phyloP scores from a whole-genome alignment of 1,284 basidiomycete genomes.

The Malassezia japonica region DNA sequence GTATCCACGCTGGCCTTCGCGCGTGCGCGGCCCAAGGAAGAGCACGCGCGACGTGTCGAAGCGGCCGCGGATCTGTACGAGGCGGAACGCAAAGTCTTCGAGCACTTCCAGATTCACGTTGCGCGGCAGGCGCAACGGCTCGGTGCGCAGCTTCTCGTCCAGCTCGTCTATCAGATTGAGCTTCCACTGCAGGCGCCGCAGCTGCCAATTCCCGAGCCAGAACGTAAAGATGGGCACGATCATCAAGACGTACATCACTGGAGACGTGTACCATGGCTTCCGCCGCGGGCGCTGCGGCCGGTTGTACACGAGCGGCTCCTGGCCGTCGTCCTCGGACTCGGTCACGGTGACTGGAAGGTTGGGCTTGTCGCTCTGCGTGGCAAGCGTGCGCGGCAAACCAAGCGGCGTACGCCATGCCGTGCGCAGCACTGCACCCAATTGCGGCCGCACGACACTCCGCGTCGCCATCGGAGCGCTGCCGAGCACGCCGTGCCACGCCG shows the following conservation, averaged over 20 bases:
- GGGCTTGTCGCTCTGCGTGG: background rate
- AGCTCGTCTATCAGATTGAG: constrained; percentile 84
- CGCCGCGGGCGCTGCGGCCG: constrained; percentile 6
- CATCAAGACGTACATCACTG: constrained; percentile 58
- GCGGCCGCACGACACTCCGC: no score
- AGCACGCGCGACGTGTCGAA: constrained; percentile 62
- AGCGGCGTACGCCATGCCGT: no score
- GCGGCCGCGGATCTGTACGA: constrained; percentile 27
- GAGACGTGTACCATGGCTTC: constrained; percentile 36
- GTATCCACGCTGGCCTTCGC: constrained; percentile 76
- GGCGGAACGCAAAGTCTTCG: constrained; percentile 35
- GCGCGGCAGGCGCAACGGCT: constrained; percentile 68
- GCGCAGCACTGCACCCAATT: no score
- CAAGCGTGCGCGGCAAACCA: no score
- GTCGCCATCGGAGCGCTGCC: no score
- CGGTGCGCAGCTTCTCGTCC: constrained; percentile 74
- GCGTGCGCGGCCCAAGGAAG: constrained; percentile 72
- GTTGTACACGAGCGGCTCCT: constrained; percentile 13
- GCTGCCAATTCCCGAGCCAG: constrained; percentile 86
- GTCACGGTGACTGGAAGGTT: background rate
- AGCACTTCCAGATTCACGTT: constrained; percentile 59
- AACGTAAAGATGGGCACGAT: constrained; percentile 83
- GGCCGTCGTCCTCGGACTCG: background rate
- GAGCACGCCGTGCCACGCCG: no score
- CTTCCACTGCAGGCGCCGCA: constrained; percentile 86